Evolutionary conservation across 1,284 basidiomycete species (phyloP), one percentile per base, ranked within the genome.

Genomic region (Gymnopus androsaceus): DNA sequence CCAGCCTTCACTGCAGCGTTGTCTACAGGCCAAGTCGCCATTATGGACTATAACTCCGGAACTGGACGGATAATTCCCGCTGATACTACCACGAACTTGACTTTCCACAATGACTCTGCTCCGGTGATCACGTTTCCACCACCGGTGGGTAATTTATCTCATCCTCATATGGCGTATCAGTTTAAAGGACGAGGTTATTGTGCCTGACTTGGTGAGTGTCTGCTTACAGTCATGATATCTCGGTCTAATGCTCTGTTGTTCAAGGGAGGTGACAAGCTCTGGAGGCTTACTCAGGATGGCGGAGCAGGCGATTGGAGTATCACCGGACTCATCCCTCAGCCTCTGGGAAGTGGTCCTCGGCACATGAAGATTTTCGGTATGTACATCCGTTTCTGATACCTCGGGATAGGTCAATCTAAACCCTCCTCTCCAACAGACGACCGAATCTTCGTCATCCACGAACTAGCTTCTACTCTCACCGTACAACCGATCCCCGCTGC

Each of bases 251-350:
- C 30, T 15, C 15, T 15, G 19, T 34, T 19, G 5, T 40, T n/a
- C 7, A 33, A 88, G 85, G 87, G 86, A 8, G 77, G 69, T 3
- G 85, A 88, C 67, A 84, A 72, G 56, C 79, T 88, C 58, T 89
- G 86, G 85, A 73, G 86, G 37, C 72, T 87, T 1, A 74, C 72
- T 38, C 48, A 75, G 55, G 61, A 73, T 41, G 70, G 67, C 6
- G 61, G 64, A 4, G 66, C 74, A 1, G 79, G 77, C 0, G 62
- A 71, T 15, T 88, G 74, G 67, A 67, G 66, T 11, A 81, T 88
- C 42, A 79, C 82, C 51, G 87, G 87, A 6, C 74, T 75, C 25
- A 85, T 90, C 54, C 75, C 76, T 51, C 85, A 87, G 57, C 84
- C 85, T 0, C 63, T 67, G 14, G 83, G 83, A 14, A 88, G 83